These are phyloP conservation scores for Fusarium buxicola DNA, from an alignment of 2,329 filamentous ascomycete genomes.

Conservation along the genomic window DNA sequence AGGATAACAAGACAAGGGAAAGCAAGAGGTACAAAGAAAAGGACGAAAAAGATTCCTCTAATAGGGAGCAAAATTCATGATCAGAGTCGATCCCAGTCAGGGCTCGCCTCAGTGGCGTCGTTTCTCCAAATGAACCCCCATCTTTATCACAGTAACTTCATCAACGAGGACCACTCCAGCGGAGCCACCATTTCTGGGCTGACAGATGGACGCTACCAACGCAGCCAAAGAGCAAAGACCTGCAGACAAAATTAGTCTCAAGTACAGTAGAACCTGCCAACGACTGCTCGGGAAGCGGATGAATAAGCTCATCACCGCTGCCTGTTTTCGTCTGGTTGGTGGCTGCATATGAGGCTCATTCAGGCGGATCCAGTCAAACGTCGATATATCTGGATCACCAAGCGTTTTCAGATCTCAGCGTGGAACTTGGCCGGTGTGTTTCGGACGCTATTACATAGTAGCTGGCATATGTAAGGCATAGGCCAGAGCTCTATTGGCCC, in stretches of 20 bases:
- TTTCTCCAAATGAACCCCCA: not conserved
- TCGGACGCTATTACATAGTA: constrained; percentile 3
- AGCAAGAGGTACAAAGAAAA: not conserved
- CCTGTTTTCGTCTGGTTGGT: no score
- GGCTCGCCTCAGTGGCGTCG: not conserved
- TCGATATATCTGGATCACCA: not conserved
- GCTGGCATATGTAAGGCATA: not conserved
- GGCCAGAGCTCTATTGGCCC: not conserved
- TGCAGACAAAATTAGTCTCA: constrained; percentile 1
- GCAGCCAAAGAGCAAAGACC: not conserved
- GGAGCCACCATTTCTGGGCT: not conserved
- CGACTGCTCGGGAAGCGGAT: no score
- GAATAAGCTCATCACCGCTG: not conserved
- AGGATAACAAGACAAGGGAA: not conserved
- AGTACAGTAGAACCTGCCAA: not conserved
- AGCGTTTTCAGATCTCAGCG: not conserved
- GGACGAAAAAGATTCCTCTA: not conserved
- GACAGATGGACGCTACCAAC: constrained; percentile 3
- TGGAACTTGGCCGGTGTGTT: constrained; percentile 12
- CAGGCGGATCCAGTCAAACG: no score
- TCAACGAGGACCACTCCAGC: not conserved
- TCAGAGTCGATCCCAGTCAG: not conserved
- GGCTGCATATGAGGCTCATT: no score
- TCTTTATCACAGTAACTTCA: not conserved
- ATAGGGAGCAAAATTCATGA: not conserved